Evolutionary conservation across 23 red algal genomes (phyloP), one percentile per base, ranked within the genome.

Genomic region (Cyanidium caldarium): DNA sequence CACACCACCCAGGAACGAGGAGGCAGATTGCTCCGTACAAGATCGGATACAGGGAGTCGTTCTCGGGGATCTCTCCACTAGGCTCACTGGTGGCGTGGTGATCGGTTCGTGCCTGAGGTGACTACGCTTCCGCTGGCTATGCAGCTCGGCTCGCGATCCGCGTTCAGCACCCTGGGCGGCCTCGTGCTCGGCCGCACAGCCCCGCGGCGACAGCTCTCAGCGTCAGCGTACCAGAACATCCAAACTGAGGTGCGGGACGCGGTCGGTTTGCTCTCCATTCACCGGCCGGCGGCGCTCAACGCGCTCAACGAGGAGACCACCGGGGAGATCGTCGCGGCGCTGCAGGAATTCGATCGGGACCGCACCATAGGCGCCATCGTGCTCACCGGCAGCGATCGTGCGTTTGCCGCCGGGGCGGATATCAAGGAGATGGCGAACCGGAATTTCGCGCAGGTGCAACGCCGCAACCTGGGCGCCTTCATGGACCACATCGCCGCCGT

Each of bases 321-420:
- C 12, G 16, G 31, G 16, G 90, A 95, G 77, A 72, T 95, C 20
- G 16, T 77, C 2, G 80, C 70, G n/a, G 92, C 92, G 26, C 51
- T 87, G 15, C 37, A 77, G 38, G 74, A 67, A 23, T 85, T 77
- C 51, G 92, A 98, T 35, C 19, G 37, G 15, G 85, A 88, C 37
- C 51, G 65, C 13, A 68, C 92, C 19, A 82, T 98, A 30, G 71
- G 78, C 45, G 83, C 82, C 1, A 98, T 98, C 39, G 82, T 98
- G 26, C 16, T 98, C 10, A 85, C 92, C n/a, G 92, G 92, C 0
- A 81, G 66, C 68, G 67, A 76, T 7, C 69, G 84, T 3, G 92
- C 82, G 0, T 98, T 98, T 68, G 79, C 79, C 1, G 92, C 92
- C 0, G 92, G 92, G n/a, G 82, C 82, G 28, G 92, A 98, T 35